Percentiles rank a stretch among this genome's conserved stretches.
Evolutionary conservation across 2,329 filamentous ascomycete species (phyloP).

Genomic region (Neonectria hederae): DNA sequence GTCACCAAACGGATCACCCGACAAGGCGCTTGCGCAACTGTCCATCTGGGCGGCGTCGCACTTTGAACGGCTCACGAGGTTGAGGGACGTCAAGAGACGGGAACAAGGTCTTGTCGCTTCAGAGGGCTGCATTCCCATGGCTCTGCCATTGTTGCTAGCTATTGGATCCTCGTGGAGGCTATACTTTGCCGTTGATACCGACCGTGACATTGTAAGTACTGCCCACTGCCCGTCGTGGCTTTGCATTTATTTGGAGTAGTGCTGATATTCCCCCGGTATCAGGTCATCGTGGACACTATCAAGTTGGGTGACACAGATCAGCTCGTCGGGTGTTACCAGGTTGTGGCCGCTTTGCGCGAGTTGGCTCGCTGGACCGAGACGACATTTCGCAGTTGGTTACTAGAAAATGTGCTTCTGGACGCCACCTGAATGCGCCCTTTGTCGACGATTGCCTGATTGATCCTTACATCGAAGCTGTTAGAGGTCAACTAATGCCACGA

Average conservation of each 20-base stretch:
- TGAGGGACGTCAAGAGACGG: not conserved
- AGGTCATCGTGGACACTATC: constrained; percentile 6
- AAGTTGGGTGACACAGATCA: not conserved
- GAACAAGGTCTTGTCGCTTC: not conserved
- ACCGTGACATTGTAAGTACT: not conserved
- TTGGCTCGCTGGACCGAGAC: constrained; percentile 7
- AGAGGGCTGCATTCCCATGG: not conserved
- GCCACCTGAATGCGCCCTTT: not conserved
- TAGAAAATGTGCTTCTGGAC: not conserved
- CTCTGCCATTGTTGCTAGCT: not conserved
- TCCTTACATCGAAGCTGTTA: too few species aligned
- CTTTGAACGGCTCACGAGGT: not conserved
- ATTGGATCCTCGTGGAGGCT: constrained; percentile 3
- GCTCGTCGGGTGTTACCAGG: constrained; percentile 7
- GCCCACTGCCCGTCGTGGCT: too few species aligned
- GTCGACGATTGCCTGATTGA: not conserved
- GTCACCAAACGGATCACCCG: not conserved
- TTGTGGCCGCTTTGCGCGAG: constrained; percentile 4
- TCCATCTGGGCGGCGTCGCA: constrained; percentile 5
- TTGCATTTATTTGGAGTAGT: too few species aligned
- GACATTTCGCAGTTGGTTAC: constrained; percentile 2
- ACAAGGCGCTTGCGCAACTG: not conserved
- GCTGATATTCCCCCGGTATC: not conserved
- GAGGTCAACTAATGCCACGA: too few species aligned
- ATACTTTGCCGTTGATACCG: constrained; percentile 5